Evolutionary conservation across 176 grass and related monocot genomes (phyloP).

Genomic region (Rhynchospora pubera): DNA sequence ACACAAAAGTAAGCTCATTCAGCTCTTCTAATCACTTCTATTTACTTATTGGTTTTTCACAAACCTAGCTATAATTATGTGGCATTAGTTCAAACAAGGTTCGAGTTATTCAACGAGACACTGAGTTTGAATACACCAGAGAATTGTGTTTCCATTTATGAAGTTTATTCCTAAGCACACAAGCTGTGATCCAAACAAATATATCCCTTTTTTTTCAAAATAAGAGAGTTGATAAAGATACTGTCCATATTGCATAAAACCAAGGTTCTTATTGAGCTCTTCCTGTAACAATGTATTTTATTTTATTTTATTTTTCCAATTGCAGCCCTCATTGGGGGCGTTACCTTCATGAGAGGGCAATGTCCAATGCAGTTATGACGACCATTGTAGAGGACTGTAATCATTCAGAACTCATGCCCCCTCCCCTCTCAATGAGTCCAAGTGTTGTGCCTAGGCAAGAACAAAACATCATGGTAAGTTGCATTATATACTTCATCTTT

Average conservation of each 20-base stretch:
- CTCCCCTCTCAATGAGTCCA: background rate
- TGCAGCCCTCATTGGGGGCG: constrained; percentile 36
- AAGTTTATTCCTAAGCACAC: background rate
- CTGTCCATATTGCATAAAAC: background rate
- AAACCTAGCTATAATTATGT: background rate
- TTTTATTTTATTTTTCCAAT: background rate
- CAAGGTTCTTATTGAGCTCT: background rate
- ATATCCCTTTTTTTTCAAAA: background rate
- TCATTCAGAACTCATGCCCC: constrained; percentile 9
- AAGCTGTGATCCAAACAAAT: background rate
- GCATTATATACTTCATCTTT: background rate
- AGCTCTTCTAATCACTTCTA: background rate
- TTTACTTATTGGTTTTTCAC: background rate
- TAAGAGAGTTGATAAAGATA: background rate
- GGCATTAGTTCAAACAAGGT: background rate
- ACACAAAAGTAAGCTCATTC: constrained; percentile 12
- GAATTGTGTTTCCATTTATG: background rate
- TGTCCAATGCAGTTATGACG: constrained; percentile 26
- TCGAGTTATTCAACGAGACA: background rate
- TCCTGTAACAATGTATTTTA: background rate
- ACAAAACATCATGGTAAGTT: constrained; percentile 5
- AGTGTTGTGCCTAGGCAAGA: constrained; percentile 20
- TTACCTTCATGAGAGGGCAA: constrained; percentile 21
- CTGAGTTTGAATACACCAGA: background rate
- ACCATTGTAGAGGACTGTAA: constrained; percentile 32